These are phyloP conservation scores for Nitzschia inconspicua DNA, from an alignment of 108 stramenopile species.

Conservation along the genomic window DNA sequence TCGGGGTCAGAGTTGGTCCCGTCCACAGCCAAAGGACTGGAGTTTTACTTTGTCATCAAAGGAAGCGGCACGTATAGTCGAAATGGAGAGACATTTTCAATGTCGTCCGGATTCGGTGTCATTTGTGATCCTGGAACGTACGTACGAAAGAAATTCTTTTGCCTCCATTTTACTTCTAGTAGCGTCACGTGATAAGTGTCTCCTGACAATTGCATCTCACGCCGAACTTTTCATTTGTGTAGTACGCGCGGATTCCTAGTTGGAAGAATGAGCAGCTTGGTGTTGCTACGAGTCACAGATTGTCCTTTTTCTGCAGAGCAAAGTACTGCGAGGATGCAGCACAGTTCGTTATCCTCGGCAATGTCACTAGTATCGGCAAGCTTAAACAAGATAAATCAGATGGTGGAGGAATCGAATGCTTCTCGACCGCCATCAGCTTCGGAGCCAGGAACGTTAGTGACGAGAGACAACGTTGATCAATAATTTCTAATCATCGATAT, in stretches of 20 bases:
- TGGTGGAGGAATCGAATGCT: constrained; percentile 6
- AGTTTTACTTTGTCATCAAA: constrained; percentile 36
- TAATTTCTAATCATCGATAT: neutral
- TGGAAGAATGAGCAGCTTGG: neutral
- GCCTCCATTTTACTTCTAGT: neutral
- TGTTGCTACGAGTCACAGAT: constrained; percentile 26
- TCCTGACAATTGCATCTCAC: neutral
- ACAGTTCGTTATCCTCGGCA: constrained; percentile 12
- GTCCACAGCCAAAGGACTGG: constrained; percentile 13
- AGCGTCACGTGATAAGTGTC: neutral
- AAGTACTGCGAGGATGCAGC: neutral
- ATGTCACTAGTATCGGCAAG: constrained; percentile 16
- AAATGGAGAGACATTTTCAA: constrained; percentile 9
- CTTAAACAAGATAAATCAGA: constrained; percentile 17
- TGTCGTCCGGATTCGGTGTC: constrained; percentile 17
- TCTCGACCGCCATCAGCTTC: no score
- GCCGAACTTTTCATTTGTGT: neutral
- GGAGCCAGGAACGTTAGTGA: no score
- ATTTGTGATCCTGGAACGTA: constrained; percentile 27
- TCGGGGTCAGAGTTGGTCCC: constrained; percentile 13
- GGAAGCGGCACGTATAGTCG: constrained; percentile 15
- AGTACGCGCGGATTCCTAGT: constrained; percentile 26
- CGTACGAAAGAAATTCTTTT: neutral
- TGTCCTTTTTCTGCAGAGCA: neutral
- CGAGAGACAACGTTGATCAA: no score